Percentiles rank a stretch among this genome's conserved stretches.
These are phyloP conservation scores for Camellia japonica DNA, from an alignment of 148 eudicot genomes.

Conservation along the genomic window DNA sequence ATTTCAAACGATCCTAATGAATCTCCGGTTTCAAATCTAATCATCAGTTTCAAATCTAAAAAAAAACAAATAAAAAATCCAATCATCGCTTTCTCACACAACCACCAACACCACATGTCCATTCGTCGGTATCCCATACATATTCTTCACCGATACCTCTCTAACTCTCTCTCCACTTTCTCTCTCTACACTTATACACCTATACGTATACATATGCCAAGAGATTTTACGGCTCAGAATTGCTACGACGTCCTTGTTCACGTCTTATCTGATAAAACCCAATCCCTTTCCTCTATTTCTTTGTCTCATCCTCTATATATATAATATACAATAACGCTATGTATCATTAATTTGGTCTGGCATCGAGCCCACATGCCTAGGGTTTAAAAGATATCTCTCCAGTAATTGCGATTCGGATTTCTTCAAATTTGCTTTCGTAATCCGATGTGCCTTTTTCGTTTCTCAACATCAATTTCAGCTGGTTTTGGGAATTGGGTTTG, in stretches of 20 bases:
- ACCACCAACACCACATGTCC: not conserved
- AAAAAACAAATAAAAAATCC: not conserved
- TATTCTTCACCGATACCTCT: not conserved
- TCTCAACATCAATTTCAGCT: not conserved
- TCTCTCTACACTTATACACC: not conserved
- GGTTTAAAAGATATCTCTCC: not conserved
- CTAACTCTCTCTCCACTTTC: not conserved
- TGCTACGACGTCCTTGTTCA: not conserved
- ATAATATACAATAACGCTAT: not conserved
- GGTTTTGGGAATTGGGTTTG: not conserved
- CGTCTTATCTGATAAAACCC: slow-evolving; percentile 9
- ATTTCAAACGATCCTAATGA: too few species aligned
- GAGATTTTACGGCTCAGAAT: slow-evolving; percentile 8
- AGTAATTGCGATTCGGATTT: not conserved
- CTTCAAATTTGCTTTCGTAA: not conserved
- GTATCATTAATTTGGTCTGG: not conserved
- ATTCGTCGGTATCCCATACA: not conserved
- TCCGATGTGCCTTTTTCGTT: not conserved
- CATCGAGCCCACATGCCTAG: not conserved
- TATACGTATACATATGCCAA: too few species aligned
- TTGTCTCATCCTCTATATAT: not conserved
- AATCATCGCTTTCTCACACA: not conserved
- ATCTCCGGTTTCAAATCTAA: too few species aligned
- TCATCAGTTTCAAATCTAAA: too few species aligned
- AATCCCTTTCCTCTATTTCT: not conserved